These are phyloP conservation scores for Lipomyces yamanashiensis DNA, from an alignment of 805 yeast genomes.

Conservation along the genomic window DNA sequence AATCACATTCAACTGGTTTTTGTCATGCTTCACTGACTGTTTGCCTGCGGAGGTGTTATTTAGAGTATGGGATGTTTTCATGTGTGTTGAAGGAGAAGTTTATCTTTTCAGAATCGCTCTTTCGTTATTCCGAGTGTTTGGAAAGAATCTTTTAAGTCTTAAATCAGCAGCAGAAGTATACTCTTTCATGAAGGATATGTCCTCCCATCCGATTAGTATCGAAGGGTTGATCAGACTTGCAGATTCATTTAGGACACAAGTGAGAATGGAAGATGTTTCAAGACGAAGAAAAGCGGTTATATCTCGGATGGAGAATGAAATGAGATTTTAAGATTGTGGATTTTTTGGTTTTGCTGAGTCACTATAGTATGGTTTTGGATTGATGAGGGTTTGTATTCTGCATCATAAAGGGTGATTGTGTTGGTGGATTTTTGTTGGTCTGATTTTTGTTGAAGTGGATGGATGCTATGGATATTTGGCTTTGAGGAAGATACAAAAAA, in stretches of 20 bases:
- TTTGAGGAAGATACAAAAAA: not conserved
- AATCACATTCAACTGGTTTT: constrained; percentile 62
- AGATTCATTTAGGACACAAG: constrained; percentile 36
- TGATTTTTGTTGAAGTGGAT: not conserved
- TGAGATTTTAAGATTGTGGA: constrained; percentile 1
- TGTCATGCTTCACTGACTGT: constrained; percentile 58
- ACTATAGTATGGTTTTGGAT: not conserved
- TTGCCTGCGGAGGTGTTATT: constrained; percentile 58
- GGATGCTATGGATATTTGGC: not conserved
- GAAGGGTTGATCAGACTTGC: constrained; percentile 41
- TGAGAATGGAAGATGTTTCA: constrained; percentile 38
- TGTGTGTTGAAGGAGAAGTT: constrained; percentile 51
- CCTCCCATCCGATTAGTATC: constrained; percentile 40
- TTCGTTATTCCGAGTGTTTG: constrained; percentile 42
- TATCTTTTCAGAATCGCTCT: constrained; percentile 45
- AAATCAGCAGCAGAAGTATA: constrained; percentile 43
- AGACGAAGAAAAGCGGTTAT: constrained; percentile 35
- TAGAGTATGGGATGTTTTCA: constrained; percentile 55
- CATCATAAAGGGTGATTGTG: not conserved
- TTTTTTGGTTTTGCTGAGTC: not conserved
- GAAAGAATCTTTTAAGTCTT: constrained; percentile 38
- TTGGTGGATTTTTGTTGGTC: not conserved
- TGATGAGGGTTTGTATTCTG: not conserved
- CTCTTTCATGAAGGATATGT: constrained; percentile 43
- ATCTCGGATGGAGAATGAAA: constrained; percentile 37